phyloP scores from a whole-genome alignment of 257 asterid species.

The Nicotiana tomentosiformis region DNA sequence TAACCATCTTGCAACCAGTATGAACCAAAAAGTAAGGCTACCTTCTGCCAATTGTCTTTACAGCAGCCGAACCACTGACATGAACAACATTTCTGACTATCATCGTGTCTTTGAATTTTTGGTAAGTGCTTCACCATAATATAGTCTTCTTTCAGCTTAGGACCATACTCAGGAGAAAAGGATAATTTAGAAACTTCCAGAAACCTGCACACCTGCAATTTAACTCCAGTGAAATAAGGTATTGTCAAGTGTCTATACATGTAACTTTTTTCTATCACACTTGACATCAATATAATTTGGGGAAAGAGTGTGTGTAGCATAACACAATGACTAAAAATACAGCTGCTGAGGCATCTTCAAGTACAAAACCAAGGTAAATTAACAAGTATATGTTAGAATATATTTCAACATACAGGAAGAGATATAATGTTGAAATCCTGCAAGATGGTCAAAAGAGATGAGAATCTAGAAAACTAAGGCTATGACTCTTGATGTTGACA shows the following conservation, averaged over 20 bases:
- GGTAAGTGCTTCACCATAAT: constrained; percentile 90
- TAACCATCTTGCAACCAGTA: neutral
- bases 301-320: neutral
- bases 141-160: constrained; percentile 87
- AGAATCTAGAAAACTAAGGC: neutral
- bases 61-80: constrained; percentile 74
- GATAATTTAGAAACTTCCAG: constrained; percentile 88
- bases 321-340: neutral
- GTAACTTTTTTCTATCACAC: neutral
- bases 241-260: neutral
- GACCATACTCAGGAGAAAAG: constrained; percentile 90
- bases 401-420: neutral
- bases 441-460: neutral
- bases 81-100: constrained; percentile 50
- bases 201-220: constrained; percentile 74
- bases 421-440: neutral
- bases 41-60: constrained; percentile 98
- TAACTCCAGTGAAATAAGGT: neutral
- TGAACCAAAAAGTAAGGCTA: constrained; percentile 21
- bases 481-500: neutral
- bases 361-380: neutral
- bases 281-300: neutral
- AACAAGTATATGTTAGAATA: neutral
- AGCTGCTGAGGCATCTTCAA: constrained; percentile 2
- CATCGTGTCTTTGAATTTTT: constrained; percentile 26